Percentiles rank a stretch among this genome's conserved stretches.
These are phyloP conservation scores for Clonostachys sp. DNA, from an alignment of 2,329 filamentous ascomycete species.

Conservation along the genomic window DNA sequence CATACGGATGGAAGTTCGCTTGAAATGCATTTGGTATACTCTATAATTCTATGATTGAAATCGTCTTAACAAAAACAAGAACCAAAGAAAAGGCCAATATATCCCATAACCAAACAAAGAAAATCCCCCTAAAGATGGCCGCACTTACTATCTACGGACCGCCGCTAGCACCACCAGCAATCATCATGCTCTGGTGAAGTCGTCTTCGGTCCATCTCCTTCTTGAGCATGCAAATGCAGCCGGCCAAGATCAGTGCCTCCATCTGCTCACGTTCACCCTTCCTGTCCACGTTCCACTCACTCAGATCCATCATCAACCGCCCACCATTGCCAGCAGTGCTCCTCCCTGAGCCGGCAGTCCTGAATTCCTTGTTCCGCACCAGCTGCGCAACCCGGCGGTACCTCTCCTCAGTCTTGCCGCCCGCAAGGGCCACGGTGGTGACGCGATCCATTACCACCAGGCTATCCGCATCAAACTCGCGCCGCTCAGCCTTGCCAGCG, in stretches of 20 bases:
- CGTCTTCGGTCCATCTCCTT: conserved; percentile 58
- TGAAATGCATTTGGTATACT: neutral
- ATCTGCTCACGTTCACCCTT: conserved; percentile 31
- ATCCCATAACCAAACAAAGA: neutral
- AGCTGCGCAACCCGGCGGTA: conserved; percentile 32
- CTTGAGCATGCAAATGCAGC: conserved; percentile 59
- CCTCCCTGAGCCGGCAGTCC: conserved; percentile 29
- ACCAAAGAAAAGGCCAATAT: neutral
- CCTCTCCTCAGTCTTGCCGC: conserved; percentile 19
- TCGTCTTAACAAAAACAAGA: neutral
- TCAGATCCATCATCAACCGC: conserved; percentile 35
- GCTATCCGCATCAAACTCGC: conserved; percentile 29
- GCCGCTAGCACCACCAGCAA: conserved; percentile 22
- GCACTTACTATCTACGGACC: conserved; percentile 2
- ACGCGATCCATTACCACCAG: conserved; percentile 47
- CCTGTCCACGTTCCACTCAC: conserved; percentile 18
- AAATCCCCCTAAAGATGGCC: too few relatives aligned
- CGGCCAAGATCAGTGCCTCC: conserved; percentile 48
- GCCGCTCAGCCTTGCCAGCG: conserved; percentile 38
- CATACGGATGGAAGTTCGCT: too few relatives aligned
- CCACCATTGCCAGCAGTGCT: conserved; percentile 45
- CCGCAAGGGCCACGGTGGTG: conserved; percentile 19
- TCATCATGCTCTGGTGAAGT: conserved; percentile 41
- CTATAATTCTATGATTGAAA: neutral
- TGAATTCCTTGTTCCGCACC: conserved; percentile 29